Evolutionary conservation across 2,329 filamentous ascomycete genomes (phyloP).

Genomic region (Dothiorella sarmentorum): DNA sequence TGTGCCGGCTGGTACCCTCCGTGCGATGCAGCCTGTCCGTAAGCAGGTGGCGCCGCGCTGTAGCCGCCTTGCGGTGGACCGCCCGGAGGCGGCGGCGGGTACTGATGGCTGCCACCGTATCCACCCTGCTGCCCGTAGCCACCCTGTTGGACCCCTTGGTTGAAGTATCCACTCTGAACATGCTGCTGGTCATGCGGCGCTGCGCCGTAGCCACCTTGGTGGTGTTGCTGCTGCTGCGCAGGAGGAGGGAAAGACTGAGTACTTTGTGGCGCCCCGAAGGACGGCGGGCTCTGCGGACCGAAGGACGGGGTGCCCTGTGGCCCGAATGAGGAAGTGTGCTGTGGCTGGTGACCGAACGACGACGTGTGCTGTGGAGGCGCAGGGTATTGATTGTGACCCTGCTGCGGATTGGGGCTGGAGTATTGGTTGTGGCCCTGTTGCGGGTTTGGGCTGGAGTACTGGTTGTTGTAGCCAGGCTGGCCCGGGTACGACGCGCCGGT

Average conservation of each 20-base stretch:
- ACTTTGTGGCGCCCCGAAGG: background rate
- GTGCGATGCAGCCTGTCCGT: background rate
- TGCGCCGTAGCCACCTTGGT: slow-evolving; percentile 1
- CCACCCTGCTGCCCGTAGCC: slow-evolving; percentile 5
- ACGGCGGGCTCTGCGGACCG: background rate
- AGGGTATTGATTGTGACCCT: slow-evolving; percentile 28
- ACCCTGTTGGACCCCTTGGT: background rate
- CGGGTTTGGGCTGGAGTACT: slow-evolving; percentile 3
- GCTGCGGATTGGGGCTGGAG: background rate
- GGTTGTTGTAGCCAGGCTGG: slow-evolving; percentile 12
- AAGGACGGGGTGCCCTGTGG: slow-evolving; percentile 5
- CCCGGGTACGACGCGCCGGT: slow-evolving; percentile 1
- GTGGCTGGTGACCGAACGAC: background rate
- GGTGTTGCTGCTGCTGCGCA: slow-evolving; percentile 5
- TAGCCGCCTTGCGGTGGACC: background rate
- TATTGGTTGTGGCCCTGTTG: slow-evolving; percentile 24
- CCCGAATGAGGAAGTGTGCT: slow-evolving; percentile 9
- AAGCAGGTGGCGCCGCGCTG: background rate
- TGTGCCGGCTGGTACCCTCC: slow-evolving; percentile 1
- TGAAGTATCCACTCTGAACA: slow-evolving; percentile 6
- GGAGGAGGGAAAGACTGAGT: slow-evolving; percentile 10
- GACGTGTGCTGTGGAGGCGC: slow-evolving; percentile 4
- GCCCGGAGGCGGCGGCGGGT: background rate
- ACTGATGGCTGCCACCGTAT: background rate
- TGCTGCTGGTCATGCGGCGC: background rate